Evolutionary conservation across 2,329 filamentous ascomycete species (phyloP).

Genomic region (Fusarium lateritium): DNA sequence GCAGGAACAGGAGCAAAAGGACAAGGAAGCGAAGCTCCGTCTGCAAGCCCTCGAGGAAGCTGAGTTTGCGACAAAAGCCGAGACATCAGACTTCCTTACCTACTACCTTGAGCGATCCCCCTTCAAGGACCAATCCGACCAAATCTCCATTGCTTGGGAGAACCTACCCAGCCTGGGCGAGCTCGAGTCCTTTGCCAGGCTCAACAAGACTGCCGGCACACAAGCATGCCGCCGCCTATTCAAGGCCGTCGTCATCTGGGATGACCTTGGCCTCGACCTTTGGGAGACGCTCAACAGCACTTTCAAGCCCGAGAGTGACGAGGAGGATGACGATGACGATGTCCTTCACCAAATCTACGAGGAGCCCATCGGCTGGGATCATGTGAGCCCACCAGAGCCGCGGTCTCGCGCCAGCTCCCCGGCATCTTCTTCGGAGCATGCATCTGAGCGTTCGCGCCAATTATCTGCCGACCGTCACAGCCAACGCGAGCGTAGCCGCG

Average conservation of each 20-base stretch:
- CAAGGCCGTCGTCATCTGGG: slow-evolving; percentile 58
- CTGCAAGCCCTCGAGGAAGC: slow-evolving; percentile 49
- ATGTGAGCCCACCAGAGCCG: slow-evolving; percentile 23
- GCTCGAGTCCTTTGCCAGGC: slow-evolving; percentile 52
- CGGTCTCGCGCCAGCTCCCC: slow-evolving; percentile 39
- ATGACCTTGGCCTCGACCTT: slow-evolving; percentile 55
- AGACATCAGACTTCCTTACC: slow-evolving; percentile 53
- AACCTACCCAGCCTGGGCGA: slow-evolving; percentile 54
- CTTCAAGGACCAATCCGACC: slow-evolving; percentile 49
- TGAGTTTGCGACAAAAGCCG: slow-evolving; percentile 50
- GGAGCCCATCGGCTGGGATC: slow-evolving; percentile 34
- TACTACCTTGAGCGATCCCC: slow-evolving; percentile 52
- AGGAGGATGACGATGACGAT: slow-evolving; percentile 31
- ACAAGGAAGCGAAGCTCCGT: slow-evolving; percentile 42
- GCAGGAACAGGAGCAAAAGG: slow-evolving; percentile 42
- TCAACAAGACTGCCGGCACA: slow-evolving; percentile 55
- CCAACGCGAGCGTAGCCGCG: slow-evolving; percentile 34
- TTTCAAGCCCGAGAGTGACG: slow-evolving; percentile 18
- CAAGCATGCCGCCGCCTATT: slow-evolving; percentile 56
- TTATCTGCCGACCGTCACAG: slow-evolving; percentile 32
- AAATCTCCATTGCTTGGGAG: slow-evolving; percentile 54
- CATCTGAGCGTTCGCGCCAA: slow-evolving; percentile 36
- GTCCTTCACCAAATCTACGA: slow-evolving; percentile 37
- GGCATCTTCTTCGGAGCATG: slow-evolving; percentile 32
- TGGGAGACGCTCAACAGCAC: slow-evolving; percentile 51